These are phyloP conservation scores for Dalbergia cultrata DNA, from an alignment of 306 rosid species.

Conservation along the genomic window DNA sequence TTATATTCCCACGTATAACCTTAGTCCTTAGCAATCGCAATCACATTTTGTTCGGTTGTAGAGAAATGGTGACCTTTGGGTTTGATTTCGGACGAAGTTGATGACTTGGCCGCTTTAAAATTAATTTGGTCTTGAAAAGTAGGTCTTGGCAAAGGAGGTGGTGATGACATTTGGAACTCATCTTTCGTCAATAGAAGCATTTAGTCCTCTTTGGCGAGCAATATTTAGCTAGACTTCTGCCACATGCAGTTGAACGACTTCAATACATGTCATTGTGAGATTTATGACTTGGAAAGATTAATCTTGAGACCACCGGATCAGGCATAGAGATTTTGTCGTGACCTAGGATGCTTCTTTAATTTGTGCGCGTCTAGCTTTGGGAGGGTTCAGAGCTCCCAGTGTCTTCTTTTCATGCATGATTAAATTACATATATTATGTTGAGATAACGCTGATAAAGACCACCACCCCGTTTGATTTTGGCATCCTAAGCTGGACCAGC, in stretches of 20 bases:
- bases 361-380: background rate
- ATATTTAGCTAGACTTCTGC: background rate
- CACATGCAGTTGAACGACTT: background rate
- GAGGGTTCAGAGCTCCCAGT: background rate
- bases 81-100: conserved; percentile 29
- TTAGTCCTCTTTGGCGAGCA: background rate
- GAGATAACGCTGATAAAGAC: background rate
- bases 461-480: background rate
- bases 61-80: background rate
- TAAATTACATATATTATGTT: conserved; percentile 3
- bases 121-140: background rate
- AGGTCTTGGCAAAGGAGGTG: background rate
- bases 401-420: conserved; percentile 21
- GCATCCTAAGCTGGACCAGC: conserved; percentile 26
- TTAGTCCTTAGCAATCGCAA: background rate
- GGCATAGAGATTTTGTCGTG: background rate
- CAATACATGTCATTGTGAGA: background rate
- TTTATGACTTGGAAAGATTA: background rate
- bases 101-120: conserved; percentile 25
- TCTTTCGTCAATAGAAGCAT: background rate
- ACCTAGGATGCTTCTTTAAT: background rate
- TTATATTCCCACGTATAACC: background rate
- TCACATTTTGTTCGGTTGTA: background rate
- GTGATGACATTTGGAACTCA: conserved; percentile 33
- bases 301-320: background rate